phyloP scores from a whole-genome alignment of 176 grass and related monocot genomes.

The Hsuehochloa calcarea region DNA sequence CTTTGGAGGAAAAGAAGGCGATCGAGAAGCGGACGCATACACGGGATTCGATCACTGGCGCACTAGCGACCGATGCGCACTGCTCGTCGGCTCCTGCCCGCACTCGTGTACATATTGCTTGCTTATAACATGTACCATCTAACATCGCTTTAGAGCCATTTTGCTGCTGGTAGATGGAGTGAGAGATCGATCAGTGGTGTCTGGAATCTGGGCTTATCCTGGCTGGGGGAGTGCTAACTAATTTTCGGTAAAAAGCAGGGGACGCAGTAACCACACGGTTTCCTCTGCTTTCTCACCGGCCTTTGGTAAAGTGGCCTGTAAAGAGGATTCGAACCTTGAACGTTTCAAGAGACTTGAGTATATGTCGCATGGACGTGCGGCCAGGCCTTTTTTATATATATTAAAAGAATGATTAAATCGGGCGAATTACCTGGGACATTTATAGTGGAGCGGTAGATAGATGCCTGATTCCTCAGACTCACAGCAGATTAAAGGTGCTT shows the following conservation, averaged over 20 bases:
- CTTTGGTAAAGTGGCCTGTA: constrained; percentile 3
- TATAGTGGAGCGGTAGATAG: constrained; percentile 12
- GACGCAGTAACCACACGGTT: constrained; percentile 14
- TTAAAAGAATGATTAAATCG: not conserved
- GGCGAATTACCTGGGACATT: not conserved
- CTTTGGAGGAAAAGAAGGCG: not conserved
- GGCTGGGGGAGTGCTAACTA: not conserved
- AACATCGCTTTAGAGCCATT: constrained; percentile 8
- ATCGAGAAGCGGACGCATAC: not conserved
- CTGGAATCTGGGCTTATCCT: not conserved
- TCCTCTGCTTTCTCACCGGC: not conserved
- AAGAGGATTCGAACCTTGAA: not conserved
- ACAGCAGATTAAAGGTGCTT: not conserved
- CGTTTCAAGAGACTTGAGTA: not conserved
- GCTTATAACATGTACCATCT: constrained; percentile 22
- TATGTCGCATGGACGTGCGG: constrained; percentile 7
- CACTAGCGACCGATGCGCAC: constrained; percentile 24
- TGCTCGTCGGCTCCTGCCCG: not conserved
- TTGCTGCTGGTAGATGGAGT: not conserved
- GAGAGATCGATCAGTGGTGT: constrained; percentile 11
- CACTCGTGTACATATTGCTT: constrained; percentile 15
- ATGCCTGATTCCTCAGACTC: constrained; percentile 16
- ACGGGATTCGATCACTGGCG: constrained; percentile 18
- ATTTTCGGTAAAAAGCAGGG: not conserved
- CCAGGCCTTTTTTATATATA: not conserved